Percentiles rank a stretch among this genome's conserved stretches.
These are phyloP conservation scores for Tuber melanosporum DNA, from an alignment of 495 filamentous ascomycete genomes.

Conservation along the genomic window DNA sequence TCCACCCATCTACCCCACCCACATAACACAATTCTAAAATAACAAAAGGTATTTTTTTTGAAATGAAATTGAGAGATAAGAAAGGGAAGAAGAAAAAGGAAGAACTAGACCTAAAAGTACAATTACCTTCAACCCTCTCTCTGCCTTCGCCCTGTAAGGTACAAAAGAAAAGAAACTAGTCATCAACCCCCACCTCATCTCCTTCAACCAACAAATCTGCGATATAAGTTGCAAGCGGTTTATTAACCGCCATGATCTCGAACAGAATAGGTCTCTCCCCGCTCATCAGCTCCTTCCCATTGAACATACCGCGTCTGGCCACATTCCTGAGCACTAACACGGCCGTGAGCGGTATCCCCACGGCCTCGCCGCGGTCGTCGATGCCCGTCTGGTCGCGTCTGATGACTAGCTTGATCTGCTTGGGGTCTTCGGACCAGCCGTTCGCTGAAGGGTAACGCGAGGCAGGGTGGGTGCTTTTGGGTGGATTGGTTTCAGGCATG, in stretches of 20 bases:
- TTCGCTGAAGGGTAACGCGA: slow-evolving; percentile 16
- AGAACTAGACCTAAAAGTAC: not conserved
- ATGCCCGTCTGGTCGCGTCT: slow-evolving; percentile 59
- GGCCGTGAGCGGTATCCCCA: slow-evolving; percentile 76
- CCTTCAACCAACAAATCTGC: slow-evolving; percentile 45
- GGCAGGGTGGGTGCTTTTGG: slow-evolving; percentile 5
- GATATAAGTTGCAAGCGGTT: slow-evolving; percentile 47
- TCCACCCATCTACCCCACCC: not conserved
- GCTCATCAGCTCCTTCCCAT: slow-evolving; percentile 50
- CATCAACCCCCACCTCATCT: slow-evolving; percentile 38
- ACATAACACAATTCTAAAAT: not conserved
- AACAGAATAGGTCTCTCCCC: slow-evolving; percentile 48
- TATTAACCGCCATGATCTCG: slow-evolving; percentile 49
- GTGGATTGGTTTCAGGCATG: slow-evolving; percentile 37
- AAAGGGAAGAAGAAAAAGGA: not conserved
- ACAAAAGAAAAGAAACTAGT: slow-evolving; percentile 5
- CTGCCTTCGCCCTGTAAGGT: not conserved
- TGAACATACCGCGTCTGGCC: slow-evolving; percentile 63
- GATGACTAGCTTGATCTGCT: slow-evolving; percentile 46
- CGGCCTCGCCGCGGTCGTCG: slow-evolving; percentile 74
- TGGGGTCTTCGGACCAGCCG: slow-evolving; percentile 44
- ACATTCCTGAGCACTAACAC: slow-evolving; percentile 85
- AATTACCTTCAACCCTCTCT: slow-evolving; percentile 4
- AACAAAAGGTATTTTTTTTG: not conserved
- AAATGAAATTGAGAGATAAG: not conserved